Evolutionary conservation across 176 grass and related monocot species (phyloP).

Genomic region (Hordeum marinum): DNA sequence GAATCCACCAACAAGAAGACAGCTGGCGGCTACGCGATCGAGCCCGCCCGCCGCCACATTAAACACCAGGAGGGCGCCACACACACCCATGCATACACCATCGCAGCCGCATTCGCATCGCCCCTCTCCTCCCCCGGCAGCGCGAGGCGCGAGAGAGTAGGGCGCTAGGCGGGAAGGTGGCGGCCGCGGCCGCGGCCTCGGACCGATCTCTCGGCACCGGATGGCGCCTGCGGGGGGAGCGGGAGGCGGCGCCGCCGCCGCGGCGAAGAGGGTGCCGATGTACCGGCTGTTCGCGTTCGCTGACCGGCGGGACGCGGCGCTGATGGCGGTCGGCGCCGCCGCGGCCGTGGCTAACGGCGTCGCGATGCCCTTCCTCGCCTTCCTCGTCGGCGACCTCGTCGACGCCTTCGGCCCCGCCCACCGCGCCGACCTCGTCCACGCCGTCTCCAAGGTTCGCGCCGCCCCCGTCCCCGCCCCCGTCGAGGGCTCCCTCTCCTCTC

Average conservation of each 20-base stretch:
- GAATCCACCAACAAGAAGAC: background rate
- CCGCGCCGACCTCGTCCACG: slow-evolving; percentile 7
- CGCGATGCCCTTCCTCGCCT: slow-evolving; percentile 33
- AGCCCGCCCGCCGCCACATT: background rate
- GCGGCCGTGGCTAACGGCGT: slow-evolving; percentile 25
- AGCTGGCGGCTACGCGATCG: background rate
- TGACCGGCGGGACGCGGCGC: background rate
- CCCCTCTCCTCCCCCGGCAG: background rate
- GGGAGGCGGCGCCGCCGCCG: background rate
- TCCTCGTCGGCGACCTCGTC: slow-evolving; percentile 38
- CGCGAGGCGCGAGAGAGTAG: background rate
- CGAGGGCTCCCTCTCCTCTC: background rate
- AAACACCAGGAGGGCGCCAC: background rate
- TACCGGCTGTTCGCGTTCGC: slow-evolving; percentile 31
- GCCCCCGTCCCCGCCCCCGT: slow-evolving; percentile 16
- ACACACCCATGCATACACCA: background rate
- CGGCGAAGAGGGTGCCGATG: slow-evolving; percentile 6
- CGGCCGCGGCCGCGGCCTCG: no score
- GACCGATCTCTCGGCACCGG: background rate
- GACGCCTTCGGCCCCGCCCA: slow-evolving; percentile 28
- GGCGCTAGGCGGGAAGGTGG: background rate
- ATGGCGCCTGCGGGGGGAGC: background rate
- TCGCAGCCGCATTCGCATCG: no score
- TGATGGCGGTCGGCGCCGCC: slow-evolving; percentile 18
- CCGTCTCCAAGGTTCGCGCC: slow-evolving; percentile 30